Evolutionary conservation across 2,329 filamentous ascomycete species (phyloP), one percentile per base, ranked within the genome.

Genomic region (Bipolaris sorokiniana): DNA sequence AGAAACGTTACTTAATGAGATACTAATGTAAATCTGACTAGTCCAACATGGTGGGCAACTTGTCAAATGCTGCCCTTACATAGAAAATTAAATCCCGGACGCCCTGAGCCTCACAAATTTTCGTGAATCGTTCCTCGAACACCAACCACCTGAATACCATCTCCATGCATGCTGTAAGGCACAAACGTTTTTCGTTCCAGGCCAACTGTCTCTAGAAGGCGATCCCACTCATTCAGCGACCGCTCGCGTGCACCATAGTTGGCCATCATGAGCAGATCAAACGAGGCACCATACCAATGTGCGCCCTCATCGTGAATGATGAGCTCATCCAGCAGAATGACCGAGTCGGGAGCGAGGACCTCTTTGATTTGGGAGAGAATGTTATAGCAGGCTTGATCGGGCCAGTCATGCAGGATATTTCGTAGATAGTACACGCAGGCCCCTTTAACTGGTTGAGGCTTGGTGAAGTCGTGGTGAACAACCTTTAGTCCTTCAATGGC

Each of bases 211-310:
- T 46, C 47, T 10, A 55, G 20, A n/a, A 55, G 28, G 10, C 40
- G 33, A 51, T 55, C 52, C 52, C 52, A 55, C 33, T 55, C 48
- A 22, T n/a, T 20, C 23, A 55, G 47, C 15, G 47, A 51, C 38
- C 52, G 45, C 33, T 55, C 52, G 16, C 48, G 40, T 13, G 52
- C 52, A 2, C 52, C 52, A 5, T 55, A 55, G 20, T 55, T 55
- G 15, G 47, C 52, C 52, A 55, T 55, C 52, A 55, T 55, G 16
- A 55, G 52, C 18, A 55, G 7, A 55, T 55, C 52, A 18, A 46
- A 45, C 10, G 47, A 55, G 18, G 52, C 47, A 18, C 52, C 52
- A 16, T 55, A 55, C 52, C 52, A 55, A 16, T 55, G 52, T 22
- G 47, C 38, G 31, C 47, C 33, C 31, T 51, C 47, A 20, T 55